Evolutionary conservation across 1,139 yeast genomes (phyloP).

Genomic region (Geotrichum restrictum): DNA sequence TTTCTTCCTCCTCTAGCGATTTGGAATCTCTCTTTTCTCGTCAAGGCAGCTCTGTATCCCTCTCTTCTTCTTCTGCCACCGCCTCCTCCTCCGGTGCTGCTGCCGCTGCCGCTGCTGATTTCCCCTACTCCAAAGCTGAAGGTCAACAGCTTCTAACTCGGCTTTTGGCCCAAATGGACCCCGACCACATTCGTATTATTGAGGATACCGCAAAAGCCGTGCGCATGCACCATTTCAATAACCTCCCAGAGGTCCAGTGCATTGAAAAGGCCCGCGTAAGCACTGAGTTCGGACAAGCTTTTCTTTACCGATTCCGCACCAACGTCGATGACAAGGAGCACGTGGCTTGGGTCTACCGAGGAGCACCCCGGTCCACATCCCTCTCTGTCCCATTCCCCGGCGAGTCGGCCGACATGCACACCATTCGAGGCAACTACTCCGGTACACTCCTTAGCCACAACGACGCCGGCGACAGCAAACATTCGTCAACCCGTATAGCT

Average conservation of each 20-base stretch:
- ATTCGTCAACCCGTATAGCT: neutral
- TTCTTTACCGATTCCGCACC: constrained; percentile 82
- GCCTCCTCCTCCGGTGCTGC: neutral
- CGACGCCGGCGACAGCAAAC: constrained; percentile 16
- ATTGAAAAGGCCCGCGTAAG: constrained; percentile 91
- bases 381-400: constrained; percentile 58
- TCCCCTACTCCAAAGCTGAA: neutral
- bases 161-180: constrained; percentile 11
- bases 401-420: constrained; percentile 86
- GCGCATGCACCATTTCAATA: constrained; percentile 28
- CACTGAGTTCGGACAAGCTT: constrained; percentile 86
- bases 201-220: constrained; percentile 11
- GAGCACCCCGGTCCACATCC: constrained; percentile 73
- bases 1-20: constrained; percentile 5
- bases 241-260: constrained; percentile 73
- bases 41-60: neutral
- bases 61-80: neutral
- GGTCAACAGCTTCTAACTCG: constrained; percentile 10
- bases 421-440: constrained; percentile 95
- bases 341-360: constrained; percentile 94
- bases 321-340: constrained; percentile 89
- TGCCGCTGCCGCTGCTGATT: neutral
- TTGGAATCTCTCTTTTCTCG: constrained; percentile 6
- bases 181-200: constrained; percentile 9
- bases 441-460: constrained; percentile 69